phyloP scores from a whole-genome alignment of 169 alveolate species.

The Eimeria maxima region DNA sequence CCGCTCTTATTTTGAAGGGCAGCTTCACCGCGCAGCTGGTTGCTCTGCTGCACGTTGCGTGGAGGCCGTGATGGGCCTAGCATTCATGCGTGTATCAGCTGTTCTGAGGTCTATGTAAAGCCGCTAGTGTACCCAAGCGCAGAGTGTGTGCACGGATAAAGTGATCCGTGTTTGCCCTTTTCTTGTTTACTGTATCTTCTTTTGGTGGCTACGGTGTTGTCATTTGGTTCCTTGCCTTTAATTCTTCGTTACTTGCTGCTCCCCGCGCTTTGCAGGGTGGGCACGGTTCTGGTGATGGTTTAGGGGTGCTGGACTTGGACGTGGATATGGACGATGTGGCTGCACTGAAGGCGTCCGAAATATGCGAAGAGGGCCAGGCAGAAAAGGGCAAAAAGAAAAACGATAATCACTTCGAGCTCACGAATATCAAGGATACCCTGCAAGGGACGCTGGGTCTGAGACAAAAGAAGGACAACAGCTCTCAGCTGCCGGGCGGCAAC shows the following conservation, averaged over 20 bases:
- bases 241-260: neutral
- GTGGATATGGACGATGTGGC: constrained; percentile 72
- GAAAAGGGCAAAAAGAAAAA: neutral
- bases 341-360: constrained; percentile 48
- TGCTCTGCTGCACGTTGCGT: neutral
- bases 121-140: no score
- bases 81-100: neutral
- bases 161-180: neutral
- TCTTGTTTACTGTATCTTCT: neutral
- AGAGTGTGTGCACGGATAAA: no score
- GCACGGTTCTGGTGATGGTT: constrained; percentile 52
- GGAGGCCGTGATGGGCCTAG: neutral
- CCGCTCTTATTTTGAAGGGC: neutral
- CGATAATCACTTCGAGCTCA: constrained; percentile 48
- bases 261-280: constrained; percentile 21
- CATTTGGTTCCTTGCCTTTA: neutral
- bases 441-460: constrained; percentile 68
- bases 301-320: constrained; percentile 47
- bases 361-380: constrained; percentile 28
- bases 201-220: neutral
- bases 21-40: neutral
- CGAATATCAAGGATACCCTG: constrained; percentile 41
- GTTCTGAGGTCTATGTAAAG: neutral
- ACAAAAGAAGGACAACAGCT: constrained; percentile 27
- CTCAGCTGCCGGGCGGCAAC: constrained; percentile 10